Evolutionary conservation across 2,329 filamentous ascomycete species (phyloP).

Genomic region (Penicillium hordei): DNA sequence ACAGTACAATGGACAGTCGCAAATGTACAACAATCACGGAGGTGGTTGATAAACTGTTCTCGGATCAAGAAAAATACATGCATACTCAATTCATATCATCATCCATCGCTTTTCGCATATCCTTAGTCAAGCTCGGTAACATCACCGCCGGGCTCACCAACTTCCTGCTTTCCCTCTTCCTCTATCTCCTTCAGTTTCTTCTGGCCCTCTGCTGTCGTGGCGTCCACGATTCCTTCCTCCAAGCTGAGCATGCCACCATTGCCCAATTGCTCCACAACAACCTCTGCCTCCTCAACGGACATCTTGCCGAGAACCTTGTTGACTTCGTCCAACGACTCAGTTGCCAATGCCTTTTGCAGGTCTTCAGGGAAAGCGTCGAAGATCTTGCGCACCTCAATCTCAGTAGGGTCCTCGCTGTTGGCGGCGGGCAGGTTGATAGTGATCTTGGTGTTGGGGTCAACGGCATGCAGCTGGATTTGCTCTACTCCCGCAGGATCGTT

Average conservation of each 20-base stretch:
- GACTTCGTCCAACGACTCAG: slow-evolving; percentile 83
- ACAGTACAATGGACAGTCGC: not conserved
- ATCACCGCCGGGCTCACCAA: slow-evolving; percentile 53
- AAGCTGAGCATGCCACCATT: slow-evolving; percentile 86
- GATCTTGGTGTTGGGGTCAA: slow-evolving; percentile 89
- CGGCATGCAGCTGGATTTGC: slow-evolving; percentile 95
- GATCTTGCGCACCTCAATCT: slow-evolving; percentile 66
- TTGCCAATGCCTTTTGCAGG: slow-evolving; percentile 77
- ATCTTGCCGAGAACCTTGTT: slow-evolving; percentile 86
- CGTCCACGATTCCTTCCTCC: slow-evolving; percentile 92
- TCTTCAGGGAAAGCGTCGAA: slow-evolving; percentile 83
- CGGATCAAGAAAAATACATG: slow-evolving; percentile 1
- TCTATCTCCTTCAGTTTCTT: slow-evolving; percentile 75
- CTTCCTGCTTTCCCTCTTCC: slow-evolving; percentile 49
- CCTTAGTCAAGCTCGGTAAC: slow-evolving; percentile 41
- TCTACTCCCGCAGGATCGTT: slow-evolving; percentile 68
- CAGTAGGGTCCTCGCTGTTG: slow-evolving; percentile 62
- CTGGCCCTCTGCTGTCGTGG: slow-evolving; percentile 83
- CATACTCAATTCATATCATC: slow-evolving; percentile 7
- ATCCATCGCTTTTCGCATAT: slow-evolving; percentile 3
- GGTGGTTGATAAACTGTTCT: not conserved
- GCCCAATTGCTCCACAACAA: slow-evolving; percentile 75
- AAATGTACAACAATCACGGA: not conserved
- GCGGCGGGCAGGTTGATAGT: slow-evolving; percentile 77
- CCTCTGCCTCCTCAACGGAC: slow-evolving; percentile 84